phyloP scores from a whole-genome alignment of 371 early-diverging fungal species.

The Mucor ambiguus region DNA sequence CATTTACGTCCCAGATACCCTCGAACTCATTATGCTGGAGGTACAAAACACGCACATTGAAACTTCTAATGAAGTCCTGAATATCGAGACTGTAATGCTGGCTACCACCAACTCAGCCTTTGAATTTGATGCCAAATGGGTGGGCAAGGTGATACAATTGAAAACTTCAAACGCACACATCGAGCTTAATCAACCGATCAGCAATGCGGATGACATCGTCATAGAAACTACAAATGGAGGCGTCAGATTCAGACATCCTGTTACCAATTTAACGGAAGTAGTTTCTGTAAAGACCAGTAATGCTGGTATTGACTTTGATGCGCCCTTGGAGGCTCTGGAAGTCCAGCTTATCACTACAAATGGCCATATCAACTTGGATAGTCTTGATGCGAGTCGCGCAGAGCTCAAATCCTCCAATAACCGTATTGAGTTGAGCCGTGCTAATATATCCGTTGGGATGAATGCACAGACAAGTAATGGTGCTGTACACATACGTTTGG shows the following conservation, averaged over 20 bases:
- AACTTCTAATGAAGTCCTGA: not conserved
- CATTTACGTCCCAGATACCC: constrained; percentile 1
- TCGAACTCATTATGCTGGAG: not conserved
- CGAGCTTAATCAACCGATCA: not conserved
- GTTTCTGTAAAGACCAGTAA: not conserved
- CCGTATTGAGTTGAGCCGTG: not conserved
- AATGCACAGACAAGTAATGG: not conserved
- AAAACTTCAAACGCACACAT: not conserved
- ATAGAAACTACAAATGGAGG: not conserved
- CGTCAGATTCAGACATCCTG: not conserved
- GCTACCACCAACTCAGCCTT: not conserved
- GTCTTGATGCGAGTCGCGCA: not conserved
- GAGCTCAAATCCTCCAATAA: not conserved
- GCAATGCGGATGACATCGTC: not conserved
- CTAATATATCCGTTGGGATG: not conserved
- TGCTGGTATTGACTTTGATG: not conserved
- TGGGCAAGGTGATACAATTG: not conserved
- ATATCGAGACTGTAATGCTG: not conserved
- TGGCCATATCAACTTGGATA: constrained; percentile 1
- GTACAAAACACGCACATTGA: not conserved
- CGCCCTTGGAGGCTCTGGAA: not conserved
- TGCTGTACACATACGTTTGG: not conserved
- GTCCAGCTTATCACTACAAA: not conserved
- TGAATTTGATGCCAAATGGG: not conserved
- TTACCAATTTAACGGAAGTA: not conserved